Base-by-base conservation (phyloP, 1,284 basidiomycete species). In the Cutaneotrichosporon dermatis region DNA sequence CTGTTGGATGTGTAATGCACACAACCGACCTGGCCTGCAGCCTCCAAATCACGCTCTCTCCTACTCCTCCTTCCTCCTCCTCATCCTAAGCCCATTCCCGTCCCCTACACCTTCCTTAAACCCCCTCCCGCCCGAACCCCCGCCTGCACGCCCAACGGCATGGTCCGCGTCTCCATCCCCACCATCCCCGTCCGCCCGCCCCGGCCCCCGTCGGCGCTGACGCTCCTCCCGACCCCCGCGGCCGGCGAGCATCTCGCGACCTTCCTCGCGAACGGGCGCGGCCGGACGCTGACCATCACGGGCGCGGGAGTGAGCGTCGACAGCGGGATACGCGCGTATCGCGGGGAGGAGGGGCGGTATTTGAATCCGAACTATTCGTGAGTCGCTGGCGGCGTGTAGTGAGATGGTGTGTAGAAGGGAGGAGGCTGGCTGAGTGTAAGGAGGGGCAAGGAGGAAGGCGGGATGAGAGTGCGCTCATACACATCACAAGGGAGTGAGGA, bases 301-400 rank as follows among this genome's bases (percentile, higher is more conserved):
- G 92, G 92, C 0, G 92, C 92, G 0, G 92, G 93, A 4, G 88
- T 95, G 60, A 91, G 88, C 72, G 92, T 95, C 16, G 92, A 96
- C 73, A 90, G 87, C 15, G 92, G 92, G 35, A 93, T 96, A 60
- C 82, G 90, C 65, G 91, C 92, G 12, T 93, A 94, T 76, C 81
- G 90, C 63, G 90, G 90, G 4, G 82, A 83, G 62, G 87, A 91
- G 70, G 90, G 91, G 33, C 81, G 85, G 64, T 93, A 93, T 78
- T 85, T 88, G 83, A 92, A 93, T 74, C 91, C 90, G 6, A 90
- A 92, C 76, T 94, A 91, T 80, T 88, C 87, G 90, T 92, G 69
- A 66, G 85, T 80, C 6, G 25, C 25, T 25, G 25, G 25, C 25
- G 25, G 25, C 25, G 25, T 25, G 25, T 25, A 25, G 25, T 25